phyloP scores from a whole-genome alignment of 257 asterid species.

The Rhazya stricta region DNA sequence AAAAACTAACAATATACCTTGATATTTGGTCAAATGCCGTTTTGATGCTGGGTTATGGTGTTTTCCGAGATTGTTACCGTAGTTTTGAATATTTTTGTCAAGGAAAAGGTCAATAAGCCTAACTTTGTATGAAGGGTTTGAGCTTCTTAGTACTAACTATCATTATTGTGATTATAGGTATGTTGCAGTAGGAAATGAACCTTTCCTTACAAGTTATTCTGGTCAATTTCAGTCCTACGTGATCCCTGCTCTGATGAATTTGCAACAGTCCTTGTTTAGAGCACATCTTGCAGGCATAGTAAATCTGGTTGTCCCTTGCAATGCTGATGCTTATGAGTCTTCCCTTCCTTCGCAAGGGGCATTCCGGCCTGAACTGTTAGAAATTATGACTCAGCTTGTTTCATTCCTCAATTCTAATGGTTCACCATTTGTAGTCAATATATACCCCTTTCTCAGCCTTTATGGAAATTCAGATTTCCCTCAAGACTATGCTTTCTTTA shows the following conservation, averaged over 20 bases:
- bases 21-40: not conserved
- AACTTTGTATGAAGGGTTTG: slow-evolving; percentile 4
- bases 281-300: slow-evolving; percentile 64
- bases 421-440: slow-evolving; percentile 80
- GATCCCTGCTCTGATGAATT: slow-evolving; percentile 62
- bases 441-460: slow-evolving; percentile 85
- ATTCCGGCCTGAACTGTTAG: slow-evolving; percentile 74
- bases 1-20: not conserved
- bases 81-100: not conserved
- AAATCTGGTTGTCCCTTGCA: slow-evolving; percentile 93
- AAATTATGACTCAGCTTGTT: slow-evolving; percentile 71
- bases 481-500: slow-evolving; percentile 89
- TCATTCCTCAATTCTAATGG: slow-evolving; percentile 74
- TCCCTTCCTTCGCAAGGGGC: slow-evolving; percentile 83
- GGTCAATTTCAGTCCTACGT: slow-evolving; percentile 75
- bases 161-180: slow-evolving; percentile 45
- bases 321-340: slow-evolving; percentile 93
- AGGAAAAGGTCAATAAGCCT: not conserved
- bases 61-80: not conserved
- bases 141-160: slow-evolving; percentile 17
- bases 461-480: slow-evolving; percentile 85
- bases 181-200: slow-evolving; percentile 92
- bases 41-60: not conserved
- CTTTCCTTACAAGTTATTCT: slow-evolving; percentile 69
- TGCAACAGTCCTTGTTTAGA: slow-evolving; percentile 67